These are phyloP conservation scores for Aspergillus udagawae DNA, from an alignment of 2,329 filamentous ascomycete genomes.

Conservation along the genomic window DNA sequence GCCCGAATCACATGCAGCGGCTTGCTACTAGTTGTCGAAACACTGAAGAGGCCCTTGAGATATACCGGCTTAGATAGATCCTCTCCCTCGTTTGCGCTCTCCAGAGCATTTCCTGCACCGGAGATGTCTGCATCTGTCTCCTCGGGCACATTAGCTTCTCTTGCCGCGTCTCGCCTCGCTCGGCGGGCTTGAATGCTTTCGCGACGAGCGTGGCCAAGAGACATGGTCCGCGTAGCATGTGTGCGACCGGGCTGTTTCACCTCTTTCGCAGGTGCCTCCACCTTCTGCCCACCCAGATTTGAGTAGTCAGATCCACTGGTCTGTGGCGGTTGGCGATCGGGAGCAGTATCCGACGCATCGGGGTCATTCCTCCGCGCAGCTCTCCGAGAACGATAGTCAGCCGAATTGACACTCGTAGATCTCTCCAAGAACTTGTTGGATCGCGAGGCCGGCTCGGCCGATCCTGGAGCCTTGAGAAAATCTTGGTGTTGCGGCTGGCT, in stretches of 20 bases:
- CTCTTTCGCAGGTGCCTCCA: slow-evolving; percentile 45
- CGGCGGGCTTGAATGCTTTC: slow-evolving; percentile 90
- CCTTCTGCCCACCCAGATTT: slow-evolving; percentile 45
- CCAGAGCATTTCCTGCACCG: slow-evolving; percentile 48
- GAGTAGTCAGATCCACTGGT: slow-evolving; percentile 80
- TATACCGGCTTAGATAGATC: slow-evolving; percentile 84
- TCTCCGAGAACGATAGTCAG: slow-evolving; percentile 67
- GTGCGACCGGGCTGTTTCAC: slow-evolving; percentile 55
- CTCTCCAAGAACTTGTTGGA: slow-evolving; percentile 70
- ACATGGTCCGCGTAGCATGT: slow-evolving; percentile 73
- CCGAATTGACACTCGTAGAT: slow-evolving; percentile 88
- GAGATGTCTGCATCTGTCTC: slow-evolving; percentile 81
- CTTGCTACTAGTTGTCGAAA: slow-evolving; percentile 92
- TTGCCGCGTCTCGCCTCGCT: slow-evolving; percentile 65
- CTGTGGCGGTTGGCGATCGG: slow-evolving; percentile 62
- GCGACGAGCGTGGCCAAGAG: slow-evolving; percentile 79
- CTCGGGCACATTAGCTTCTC: slow-evolving; percentile 77
- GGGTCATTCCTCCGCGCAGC: slow-evolving; percentile 52
- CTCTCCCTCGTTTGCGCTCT: slow-evolving; percentile 57
- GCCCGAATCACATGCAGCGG: slow-evolving; percentile 78
- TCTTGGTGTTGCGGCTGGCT: slow-evolving; percentile 72
- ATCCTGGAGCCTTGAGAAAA: slow-evolving; percentile 68
- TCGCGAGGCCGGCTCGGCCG: slow-evolving; percentile 56
- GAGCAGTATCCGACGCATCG: slow-evolving; percentile 49
- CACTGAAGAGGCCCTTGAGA: slow-evolving; percentile 93